Base-by-base conservation (phyloP, 1,284 basidiomycete species). In the Cutaneotrichosporon cutaneum region DNA sequence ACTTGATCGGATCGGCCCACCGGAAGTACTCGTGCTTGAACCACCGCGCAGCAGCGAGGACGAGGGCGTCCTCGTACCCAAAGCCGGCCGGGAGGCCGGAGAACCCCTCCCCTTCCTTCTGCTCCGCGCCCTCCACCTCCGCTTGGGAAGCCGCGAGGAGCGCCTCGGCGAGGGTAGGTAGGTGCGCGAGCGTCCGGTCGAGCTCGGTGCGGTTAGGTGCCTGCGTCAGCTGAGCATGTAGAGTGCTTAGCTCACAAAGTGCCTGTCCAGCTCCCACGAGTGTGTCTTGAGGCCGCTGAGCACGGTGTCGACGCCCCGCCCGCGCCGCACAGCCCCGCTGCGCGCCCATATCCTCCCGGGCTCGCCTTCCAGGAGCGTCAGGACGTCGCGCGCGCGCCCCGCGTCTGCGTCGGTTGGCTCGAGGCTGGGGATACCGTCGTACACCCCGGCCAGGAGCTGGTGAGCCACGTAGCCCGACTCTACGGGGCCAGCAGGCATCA, bases 1-100 rank as follows among this genome's bases (percentile, higher is more conserved):
- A 83, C 24, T 68, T 72, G 58, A 82, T 78, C 2, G 82, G 82
- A 65, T 83, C 82, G 13, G 76, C 73, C 82, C 82, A 83, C 50
- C 68, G 70, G 70, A 82, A 80, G 66, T 76, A 82, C 42, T 68
- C 63, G 16, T 68, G 55, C 64, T 82, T 82, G 73, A 82, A 82
- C 82, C 82, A 83, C 50, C 70, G 61, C 14, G 81, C 80, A 9
- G 82, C 70, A 3, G 73, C 73, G 30, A 80, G 70, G 1, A 80
- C 81, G 26, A 62, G 57, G 14, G 70, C 73, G 59, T 79, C 77
- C 21, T 67, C 67, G 10, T 48, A 14, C 0, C 66, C 71, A 26
- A 76, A 70, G 22, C 58, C 16, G 53, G 70, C 72, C 10, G 71
- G 73, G 16, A 58, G 56, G 33, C 56, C 56, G 14, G 56, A 58